phyloP scores from a whole-genome alignment of 306 rosid species.

The Prunus armeniaca region DNA sequence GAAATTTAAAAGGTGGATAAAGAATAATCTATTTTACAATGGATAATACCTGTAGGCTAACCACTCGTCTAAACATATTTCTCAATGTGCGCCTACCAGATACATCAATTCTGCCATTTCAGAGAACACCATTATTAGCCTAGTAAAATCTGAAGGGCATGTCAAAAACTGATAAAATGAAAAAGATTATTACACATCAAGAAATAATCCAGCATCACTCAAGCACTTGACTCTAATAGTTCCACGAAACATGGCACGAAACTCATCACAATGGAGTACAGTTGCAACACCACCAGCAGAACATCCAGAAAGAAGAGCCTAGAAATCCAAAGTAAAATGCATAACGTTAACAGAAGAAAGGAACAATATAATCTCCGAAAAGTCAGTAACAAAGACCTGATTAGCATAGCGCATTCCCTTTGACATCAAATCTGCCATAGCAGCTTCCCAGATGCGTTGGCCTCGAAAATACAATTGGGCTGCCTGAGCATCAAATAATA shows the following conservation, averaged over 20 bases:
- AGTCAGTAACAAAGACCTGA: constrained; percentile 47
- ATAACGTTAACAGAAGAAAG: not conserved
- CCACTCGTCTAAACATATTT: constrained; percentile 61
- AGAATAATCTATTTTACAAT: not conserved
- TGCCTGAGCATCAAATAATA: constrained; percentile 33
- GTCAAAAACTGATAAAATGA: not conserved
- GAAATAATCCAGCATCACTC: constrained; percentile 95
- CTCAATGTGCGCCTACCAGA: constrained; percentile 65
- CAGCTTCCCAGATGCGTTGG: constrained; percentile 79
- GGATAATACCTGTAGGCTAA: constrained; percentile 62
- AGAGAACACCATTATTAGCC: constrained; percentile 15
- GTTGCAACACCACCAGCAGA: constrained; percentile 94
- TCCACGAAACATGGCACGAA: constrained; percentile 49
- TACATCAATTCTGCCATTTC: constrained; percentile 47
- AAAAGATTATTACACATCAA: constrained; percentile 57
- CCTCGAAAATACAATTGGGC: constrained; percentile 82
- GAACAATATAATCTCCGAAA: not conserved
- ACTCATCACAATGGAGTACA: constrained; percentile 81
- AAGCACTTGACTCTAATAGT: constrained; percentile 84
- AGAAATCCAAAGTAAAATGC: constrained; percentile 16
- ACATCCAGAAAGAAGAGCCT: constrained; percentile 96
- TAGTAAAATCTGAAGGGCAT: constrained; percentile 3
- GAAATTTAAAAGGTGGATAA: not conserved
- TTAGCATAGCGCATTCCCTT: constrained; percentile 80
- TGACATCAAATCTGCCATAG: constrained; percentile 78